Conservation (phyloP, 1,284 basidiomycete species). For the Pisolithus thermaeus region DNA sequence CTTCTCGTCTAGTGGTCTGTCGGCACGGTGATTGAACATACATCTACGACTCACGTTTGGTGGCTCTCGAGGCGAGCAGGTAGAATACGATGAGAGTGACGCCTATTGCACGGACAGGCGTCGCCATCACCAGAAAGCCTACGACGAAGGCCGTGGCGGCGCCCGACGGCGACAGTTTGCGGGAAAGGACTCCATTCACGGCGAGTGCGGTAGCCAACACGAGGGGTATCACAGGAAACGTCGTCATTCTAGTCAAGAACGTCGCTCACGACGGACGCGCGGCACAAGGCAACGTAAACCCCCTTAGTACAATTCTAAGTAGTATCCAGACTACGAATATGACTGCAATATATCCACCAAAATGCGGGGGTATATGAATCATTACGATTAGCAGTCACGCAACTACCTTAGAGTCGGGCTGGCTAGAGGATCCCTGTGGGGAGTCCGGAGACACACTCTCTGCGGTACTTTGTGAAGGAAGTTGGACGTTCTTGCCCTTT, state of each 20-base stretch:
- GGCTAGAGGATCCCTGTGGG: no score
- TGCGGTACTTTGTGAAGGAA: not conserved
- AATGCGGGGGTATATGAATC: no score
- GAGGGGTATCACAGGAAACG: conserved; percentile 26
- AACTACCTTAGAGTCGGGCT: no score
- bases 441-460: no score
- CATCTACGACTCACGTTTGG: conserved; percentile 52
- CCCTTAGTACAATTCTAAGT: no score
- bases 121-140: conserved; percentile 61
- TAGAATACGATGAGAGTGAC: conserved; percentile 78
- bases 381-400: no score
- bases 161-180: conserved; percentile 64
- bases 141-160: conserved; percentile 71
- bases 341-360: no score
- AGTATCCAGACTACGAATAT: no score
- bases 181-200: conserved; percentile 36
- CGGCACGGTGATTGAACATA: not conserved
- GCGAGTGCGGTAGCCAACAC: conserved; percentile 35
- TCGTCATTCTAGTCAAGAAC: conserved; percentile 3
- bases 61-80: conserved; percentile 75
- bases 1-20: conserved; percentile 47
- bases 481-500: conserved; percentile 53
- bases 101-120: conserved; percentile 63
- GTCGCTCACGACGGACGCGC: conserved; percentile 21
- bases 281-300: not conserved